Evolutionary conservation across 1,284 basidiomycete genomes (phyloP), one percentile per base, ranked within the genome.

Genomic region (Boletus coffeatus): DNA sequence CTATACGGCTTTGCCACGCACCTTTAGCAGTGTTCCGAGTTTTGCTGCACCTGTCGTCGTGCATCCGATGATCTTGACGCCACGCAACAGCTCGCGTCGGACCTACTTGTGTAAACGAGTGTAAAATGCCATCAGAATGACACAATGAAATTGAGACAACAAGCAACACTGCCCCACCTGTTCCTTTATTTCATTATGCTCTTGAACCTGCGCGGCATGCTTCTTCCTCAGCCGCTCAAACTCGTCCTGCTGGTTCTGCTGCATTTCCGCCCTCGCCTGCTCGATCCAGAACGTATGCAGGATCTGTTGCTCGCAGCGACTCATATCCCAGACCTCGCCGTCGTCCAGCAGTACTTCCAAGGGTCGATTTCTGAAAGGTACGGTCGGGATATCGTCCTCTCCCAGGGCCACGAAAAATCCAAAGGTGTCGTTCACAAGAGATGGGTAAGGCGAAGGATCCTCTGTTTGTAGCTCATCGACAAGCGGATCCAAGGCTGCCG

Each of bases 21-120:
- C 87, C 74, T 80, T 84, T 39, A 89, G 72, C 14, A 89, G 76
- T 0, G 79, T 77, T 0, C 80, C 78, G 5, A 89, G 73, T 64
- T 86, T 88, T 0, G 88, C 88, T 2, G 88, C 88, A 80, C 83
- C 83, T 13, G 85, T 90, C 0, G 89, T 90, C 0, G 89, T 91
- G 64, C 87, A 89, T 10, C 86, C 89, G 58, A 91, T 81, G 18
- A 91, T 80, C 66, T 89, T 81, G 0, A 81, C 76, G n/a, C 79
- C 79, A 34, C 67, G 70, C 9, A 85, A 80, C 7, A 80, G 66
- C 75, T 82, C 80, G 2, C 79, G 75, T 14, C 73, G 67, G 13
- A 67, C 66, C 73, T 74, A 18, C 13, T 16, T 0, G 2, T 11
- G 43, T 46, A 3, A 46, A 11, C n/a, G 43, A 9, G n/a, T 46